phyloP scores from a whole-genome alignment of 306 rosid genomes.

The Rosa rugosa region DNA sequence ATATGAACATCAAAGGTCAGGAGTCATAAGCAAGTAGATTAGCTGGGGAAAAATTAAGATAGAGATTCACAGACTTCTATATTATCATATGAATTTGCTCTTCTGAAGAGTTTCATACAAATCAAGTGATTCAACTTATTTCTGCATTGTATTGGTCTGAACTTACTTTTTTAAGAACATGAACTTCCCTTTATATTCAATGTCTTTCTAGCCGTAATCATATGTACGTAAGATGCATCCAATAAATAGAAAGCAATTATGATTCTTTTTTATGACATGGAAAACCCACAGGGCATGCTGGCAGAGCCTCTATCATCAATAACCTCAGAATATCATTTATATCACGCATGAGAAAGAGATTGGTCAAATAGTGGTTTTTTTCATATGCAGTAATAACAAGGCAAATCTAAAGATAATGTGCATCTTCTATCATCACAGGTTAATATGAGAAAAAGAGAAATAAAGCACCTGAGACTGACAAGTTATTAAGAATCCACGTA shows the following conservation, averaged over 20 bases:
- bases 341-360: neutral
- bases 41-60: neutral
- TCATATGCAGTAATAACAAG: neutral
- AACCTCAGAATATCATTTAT: neutral
- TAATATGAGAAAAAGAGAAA: slow-evolving; percentile 11
- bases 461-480: slow-evolving; percentile 74
- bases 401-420: neutral
- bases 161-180: neutral
- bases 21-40: slow-evolving; percentile 18
- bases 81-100: neutral
- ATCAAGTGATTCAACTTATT: neutral
- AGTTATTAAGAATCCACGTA: slow-evolving; percentile 60
- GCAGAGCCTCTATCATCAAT: slow-evolving; percentile 1
- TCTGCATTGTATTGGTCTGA: neutral
- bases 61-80: neutral
- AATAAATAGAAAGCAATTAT: neutral
- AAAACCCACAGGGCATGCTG: neutral
- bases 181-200: slow-evolving; percentile 1
- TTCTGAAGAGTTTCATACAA: neutral
- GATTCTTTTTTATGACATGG: neutral
- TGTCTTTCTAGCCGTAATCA: neutral
- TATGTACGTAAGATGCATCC: neutral
- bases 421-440: neutral
- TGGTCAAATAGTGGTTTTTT: neutral
- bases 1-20: slow-evolving; percentile 23